Conservation (phyloP, 2,329 filamentous ascomycete genomes). For the Corinectria fuckeliana region DNA sequence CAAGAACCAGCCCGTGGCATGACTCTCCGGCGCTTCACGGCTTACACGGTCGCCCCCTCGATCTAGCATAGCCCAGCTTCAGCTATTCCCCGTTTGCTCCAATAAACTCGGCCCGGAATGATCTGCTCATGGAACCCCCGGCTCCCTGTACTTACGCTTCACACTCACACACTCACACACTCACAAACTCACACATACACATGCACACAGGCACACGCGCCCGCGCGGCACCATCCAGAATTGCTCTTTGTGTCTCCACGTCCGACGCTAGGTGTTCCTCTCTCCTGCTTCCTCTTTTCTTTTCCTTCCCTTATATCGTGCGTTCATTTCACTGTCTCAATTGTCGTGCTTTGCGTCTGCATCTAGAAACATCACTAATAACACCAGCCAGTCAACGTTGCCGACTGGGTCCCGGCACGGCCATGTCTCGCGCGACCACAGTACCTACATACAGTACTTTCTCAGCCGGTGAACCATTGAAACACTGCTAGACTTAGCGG, state of each 20-base stretch:
- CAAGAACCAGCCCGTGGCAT: slow-evolving; percentile 19
- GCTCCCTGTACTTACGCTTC: slow-evolving; percentile 10
- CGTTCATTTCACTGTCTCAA: not conserved
- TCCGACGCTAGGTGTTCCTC: not conserved
- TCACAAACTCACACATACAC: slow-evolving; percentile 4
- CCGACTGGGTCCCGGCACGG: not conserved
- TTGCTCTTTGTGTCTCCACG: slow-evolving; percentile 6
- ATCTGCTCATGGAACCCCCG: slow-evolving; percentile 32
- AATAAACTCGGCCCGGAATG: slow-evolving; percentile 33
- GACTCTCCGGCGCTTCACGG: slow-evolving; percentile 23
- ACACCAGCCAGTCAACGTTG: not conserved
- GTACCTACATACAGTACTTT: not conserved
- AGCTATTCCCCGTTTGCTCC: slow-evolving; percentile 29
- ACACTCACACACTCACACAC: not conserved
- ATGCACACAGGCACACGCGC: not conserved
- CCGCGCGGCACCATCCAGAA: not conserved
- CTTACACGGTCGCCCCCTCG: slow-evolving; percentile 5
- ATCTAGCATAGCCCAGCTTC: slow-evolving; percentile 27
- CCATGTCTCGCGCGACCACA: slow-evolving; percentile 11
- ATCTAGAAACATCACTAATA: not conserved
- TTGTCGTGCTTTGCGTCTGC: not conserved
- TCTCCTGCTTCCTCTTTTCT: slow-evolving; percentile 2
- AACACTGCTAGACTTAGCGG: not conserved
- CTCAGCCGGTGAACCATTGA: slow-evolving; percentile 4
- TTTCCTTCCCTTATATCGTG: not conserved